Conservation (phyloP, 495 filamentous ascomycete species). For the Parathielavia appendiculata region DNA sequence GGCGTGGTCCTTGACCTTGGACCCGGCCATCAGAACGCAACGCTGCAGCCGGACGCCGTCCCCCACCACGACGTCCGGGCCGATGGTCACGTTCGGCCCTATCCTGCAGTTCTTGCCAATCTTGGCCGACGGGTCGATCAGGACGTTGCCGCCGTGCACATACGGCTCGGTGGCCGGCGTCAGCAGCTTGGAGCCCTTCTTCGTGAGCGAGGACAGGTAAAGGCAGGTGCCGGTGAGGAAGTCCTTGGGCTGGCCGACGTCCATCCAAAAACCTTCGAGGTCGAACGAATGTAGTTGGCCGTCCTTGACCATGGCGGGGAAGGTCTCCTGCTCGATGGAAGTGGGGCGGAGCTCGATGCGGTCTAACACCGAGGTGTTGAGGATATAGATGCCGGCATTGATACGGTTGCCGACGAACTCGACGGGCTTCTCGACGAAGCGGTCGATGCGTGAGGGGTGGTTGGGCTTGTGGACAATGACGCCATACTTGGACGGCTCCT, state of each 20-base stretch:
- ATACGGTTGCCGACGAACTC: conserved; percentile 99
- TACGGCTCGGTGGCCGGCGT: conserved; percentile 68
- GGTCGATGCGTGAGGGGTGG: conserved; percentile 89
- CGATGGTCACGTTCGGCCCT: conserved; percentile 95
- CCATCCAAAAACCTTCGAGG: conserved; percentile 99
- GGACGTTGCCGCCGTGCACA: conserved; percentile 92
- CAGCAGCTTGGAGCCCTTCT: conserved; percentile 85
- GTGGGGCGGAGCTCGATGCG: conserved; percentile 96
- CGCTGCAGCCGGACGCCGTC: conserved; percentile 94
- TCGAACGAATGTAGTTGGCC: conserved; percentile 96
- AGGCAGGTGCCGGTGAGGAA: conserved; percentile 96
- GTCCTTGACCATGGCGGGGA: conserved; percentile 89
- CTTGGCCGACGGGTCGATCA: conserved; percentile 92
- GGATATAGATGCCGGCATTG: conserved; percentile 98
- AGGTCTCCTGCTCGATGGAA: conserved; percentile 99
- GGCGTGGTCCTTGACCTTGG: conserved; percentile 97
- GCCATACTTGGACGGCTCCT: conserved; percentile 98
- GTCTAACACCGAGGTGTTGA: conserved; percentile 85
- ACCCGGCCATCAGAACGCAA: conserved; percentile 81
- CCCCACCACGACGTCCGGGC: conserved; percentile 88
- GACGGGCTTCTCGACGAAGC: conserved; percentile 99
- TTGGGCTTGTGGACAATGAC: conserved; percentile 96
- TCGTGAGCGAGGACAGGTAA: conserved; percentile 88
- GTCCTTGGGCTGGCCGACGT: conserved; percentile 98
- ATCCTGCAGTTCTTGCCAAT: conserved; percentile 99